These are phyloP conservation scores for Colletotrichum musae DNA, from an alignment of 2,329 filamentous ascomycete species.

Conservation along the genomic window DNA sequence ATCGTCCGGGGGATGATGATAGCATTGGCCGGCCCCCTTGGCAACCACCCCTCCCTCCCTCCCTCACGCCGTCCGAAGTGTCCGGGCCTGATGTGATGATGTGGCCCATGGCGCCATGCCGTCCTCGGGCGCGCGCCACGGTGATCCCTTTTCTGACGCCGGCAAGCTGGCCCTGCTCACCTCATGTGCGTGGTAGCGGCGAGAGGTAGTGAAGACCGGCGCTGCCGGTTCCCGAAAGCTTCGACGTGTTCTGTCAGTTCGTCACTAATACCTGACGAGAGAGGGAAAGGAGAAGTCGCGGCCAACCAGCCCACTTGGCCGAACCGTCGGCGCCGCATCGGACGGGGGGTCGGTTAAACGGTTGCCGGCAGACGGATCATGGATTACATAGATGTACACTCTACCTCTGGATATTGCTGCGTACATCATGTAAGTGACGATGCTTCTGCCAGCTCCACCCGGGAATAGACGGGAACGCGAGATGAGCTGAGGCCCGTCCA, in stretches of 20 bases:
- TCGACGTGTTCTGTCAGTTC: not conserved
- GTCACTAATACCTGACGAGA: not conserved
- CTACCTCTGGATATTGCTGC: not conserved
- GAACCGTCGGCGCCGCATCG: constrained; percentile 19
- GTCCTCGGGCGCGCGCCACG: constrained; percentile 6
- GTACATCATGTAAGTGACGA: not conserved
- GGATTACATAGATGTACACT: no score
- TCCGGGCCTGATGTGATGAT: constrained; percentile 26
- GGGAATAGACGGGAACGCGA: constrained; percentile 36
- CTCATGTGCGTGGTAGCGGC: not conserved
- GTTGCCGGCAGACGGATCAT: no score
- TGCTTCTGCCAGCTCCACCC: constrained; percentile 1
- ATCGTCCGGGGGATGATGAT: not conserved
- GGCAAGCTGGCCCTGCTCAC: not conserved
- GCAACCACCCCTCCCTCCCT: not conserved
- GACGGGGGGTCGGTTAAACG: not conserved
- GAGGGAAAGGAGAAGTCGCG: not conserved
- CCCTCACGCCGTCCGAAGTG: constrained; percentile 16
- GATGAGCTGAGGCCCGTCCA: constrained; percentile 18
- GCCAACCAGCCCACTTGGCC: constrained; percentile 21
- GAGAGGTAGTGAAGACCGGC: constrained; percentile 3
- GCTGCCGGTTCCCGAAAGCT: constrained; percentile 23
- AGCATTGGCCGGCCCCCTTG: not conserved
- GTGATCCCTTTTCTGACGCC: constrained; percentile 6
- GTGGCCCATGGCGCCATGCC: constrained; percentile 28